Conservation (phyloP, 495 filamentous ascomycete species). For the Penicillium taxi region DNA sequence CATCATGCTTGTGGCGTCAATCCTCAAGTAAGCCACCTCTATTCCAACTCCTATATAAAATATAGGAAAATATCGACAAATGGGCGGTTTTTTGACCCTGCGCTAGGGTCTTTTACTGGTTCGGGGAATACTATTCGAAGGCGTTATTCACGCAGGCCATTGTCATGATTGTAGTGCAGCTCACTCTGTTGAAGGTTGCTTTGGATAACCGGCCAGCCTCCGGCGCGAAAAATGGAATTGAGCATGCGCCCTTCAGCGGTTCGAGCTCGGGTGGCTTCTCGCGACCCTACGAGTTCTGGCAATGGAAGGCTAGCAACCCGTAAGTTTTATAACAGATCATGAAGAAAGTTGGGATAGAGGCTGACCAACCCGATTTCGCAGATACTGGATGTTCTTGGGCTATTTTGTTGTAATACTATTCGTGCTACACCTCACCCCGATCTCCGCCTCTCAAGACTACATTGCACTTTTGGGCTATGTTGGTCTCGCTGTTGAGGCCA, state of each 20-base stretch:
- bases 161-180: constrained; percentile 79
- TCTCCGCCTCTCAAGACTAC: constrained; percentile 56
- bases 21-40: constrained; percentile 84
- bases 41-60: constrained; percentile 1
- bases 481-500: constrained; percentile 85
- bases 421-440: constrained; percentile 61
- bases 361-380: constrained; percentile 23
- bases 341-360: too few relatives aligned
- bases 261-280: constrained; percentile 17
- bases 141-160: constrained; percentile 77
- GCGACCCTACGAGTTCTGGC: constrained; percentile 89
- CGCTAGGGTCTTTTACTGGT: constrained; percentile 83
- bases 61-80: too few relatives aligned
- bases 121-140: constrained; percentile 73
- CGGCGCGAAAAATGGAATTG: constrained; percentile 45
- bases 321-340: constrained; percentile 34
- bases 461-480: constrained; percentile 66
- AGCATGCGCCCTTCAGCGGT: constrained; percentile 37
- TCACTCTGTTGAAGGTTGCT: constrained; percentile 79
- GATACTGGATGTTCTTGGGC: constrained; percentile 82
- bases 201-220: constrained; percentile 75
- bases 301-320: constrained; percentile 77
- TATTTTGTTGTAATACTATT: constrained; percentile 60
- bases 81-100: too few relatives aligned
- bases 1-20: constrained; percentile 93